A percentile compares a stretch with the other conserved stretches of the same genome.
Evolutionary conservation across 805 yeast genomes (phyloP).

Genomic region (Scheffersomyces spartinae): DNA sequence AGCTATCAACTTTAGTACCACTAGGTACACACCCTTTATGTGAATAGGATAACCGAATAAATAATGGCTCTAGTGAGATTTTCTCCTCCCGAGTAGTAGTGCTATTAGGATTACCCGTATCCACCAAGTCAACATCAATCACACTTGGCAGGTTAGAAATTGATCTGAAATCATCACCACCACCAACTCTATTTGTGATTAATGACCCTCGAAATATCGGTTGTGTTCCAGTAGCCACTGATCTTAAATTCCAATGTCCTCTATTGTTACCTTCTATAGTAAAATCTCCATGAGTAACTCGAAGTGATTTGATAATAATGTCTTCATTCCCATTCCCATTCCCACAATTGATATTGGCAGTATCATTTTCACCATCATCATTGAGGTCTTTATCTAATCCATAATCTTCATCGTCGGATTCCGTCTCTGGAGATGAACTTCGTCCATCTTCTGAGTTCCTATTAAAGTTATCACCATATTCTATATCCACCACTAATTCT

Average conservation of each 20-base stretch:
- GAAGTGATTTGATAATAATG: slow-evolving; percentile 37
- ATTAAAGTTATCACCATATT: too few species aligned
- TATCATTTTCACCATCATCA: slow-evolving; percentile 39
- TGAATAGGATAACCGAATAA: slow-evolving; percentile 38
- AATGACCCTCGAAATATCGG: slow-evolving; percentile 59
- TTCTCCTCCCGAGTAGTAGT: not conserved
- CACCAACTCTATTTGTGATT: slow-evolving; percentile 7
- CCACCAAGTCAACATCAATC: slow-evolving; percentile 2
- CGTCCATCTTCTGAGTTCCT: slow-evolving; percentile 5
- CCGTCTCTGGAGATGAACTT: slow-evolving; percentile 2
- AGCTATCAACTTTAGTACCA: slow-evolving; percentile 56
- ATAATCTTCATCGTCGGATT: slow-evolving; percentile 3
- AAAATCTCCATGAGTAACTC: slow-evolving; percentile 74
- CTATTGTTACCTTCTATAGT: slow-evolving; percentile 37
- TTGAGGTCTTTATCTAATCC: slow-evolving; percentile 19
- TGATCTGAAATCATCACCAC: slow-evolving; percentile 3
- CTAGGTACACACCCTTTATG: slow-evolving; percentile 67
- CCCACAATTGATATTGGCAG: slow-evolving; percentile 27
- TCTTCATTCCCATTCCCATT: slow-evolving; percentile 8
- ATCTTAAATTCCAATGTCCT: slow-evolving; percentile 58
- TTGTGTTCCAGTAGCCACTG: slow-evolving; percentile 48
- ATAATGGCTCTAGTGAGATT: too few species aligned
- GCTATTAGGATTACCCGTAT: not conserved
- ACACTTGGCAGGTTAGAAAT: not conserved
- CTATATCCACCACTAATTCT: slow-evolving; percentile 15